These are phyloP conservation scores for Pluteus cervinus DNA, from an alignment of 768 basidiomycete species.

Conservation along the genomic window DNA sequence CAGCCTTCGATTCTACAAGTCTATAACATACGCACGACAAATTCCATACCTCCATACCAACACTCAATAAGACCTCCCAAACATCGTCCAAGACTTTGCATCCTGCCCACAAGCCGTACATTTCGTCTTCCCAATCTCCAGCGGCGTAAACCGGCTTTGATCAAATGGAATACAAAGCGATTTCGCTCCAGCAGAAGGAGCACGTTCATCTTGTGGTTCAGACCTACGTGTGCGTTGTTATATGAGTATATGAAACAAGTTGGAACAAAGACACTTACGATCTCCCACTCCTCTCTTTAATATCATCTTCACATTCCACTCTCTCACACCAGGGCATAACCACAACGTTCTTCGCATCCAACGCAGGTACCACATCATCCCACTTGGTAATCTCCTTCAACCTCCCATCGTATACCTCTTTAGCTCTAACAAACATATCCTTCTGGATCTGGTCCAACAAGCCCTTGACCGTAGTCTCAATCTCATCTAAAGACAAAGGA, in stretches of 20 bases:
- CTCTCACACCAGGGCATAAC: slow-evolving; percentile 96
- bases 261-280: slow-evolving; percentile 46
- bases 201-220: slow-evolving; percentile 88
- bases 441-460: slow-evolving; percentile 83
- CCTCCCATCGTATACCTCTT: slow-evolving; percentile 62
- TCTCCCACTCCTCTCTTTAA: slow-evolving; percentile 89
- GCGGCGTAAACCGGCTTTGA: slow-evolving; percentile 73
- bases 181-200: slow-evolving; percentile 96
- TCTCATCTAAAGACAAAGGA: slow-evolving; percentile 36
- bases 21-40: slow-evolving; percentile 4
- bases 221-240: slow-evolving; percentile 38
- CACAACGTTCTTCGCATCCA: slow-evolving; percentile 83
- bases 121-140: slow-evolving; percentile 80
- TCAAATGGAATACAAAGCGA: slow-evolving; percentile 96
- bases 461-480: slow-evolving; percentile 42
- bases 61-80: slow-evolving; percentile 86
- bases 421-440: slow-evolving; percentile 83
- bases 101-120: slow-evolving; percentile 85
- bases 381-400: slow-evolving; percentile 75
- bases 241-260: slow-evolving; percentile 8
- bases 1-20: too few species aligned
- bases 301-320: slow-evolving; percentile 92
- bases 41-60: slow-evolving; percentile 5
- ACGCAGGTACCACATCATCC: slow-evolving; percentile 88
- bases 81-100: slow-evolving; percentile 96